Evolutionary conservation across 192 early-diverging fungal genomes (phyloP), one percentile per base, ranked within the genome.

Genomic region (Powellomyces hirtus): DNA sequence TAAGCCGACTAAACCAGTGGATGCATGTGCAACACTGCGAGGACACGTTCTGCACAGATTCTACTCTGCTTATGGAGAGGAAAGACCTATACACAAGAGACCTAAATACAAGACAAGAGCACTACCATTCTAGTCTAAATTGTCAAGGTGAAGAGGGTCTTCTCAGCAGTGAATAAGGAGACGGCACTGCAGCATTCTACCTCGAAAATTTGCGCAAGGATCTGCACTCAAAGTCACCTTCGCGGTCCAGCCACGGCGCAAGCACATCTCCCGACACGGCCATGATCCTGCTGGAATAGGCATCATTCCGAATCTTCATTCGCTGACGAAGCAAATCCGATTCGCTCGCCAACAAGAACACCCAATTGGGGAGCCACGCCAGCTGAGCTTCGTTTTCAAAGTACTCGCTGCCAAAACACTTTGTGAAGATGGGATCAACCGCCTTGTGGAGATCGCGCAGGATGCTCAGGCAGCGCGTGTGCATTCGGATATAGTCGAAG

Each of bases 401-500:
- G 31, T 63, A 63, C 8, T 22, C 45, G 3, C 1, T 1, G 13
- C 62, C 62, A 45, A 46, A 3, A 14, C 8, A 44, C 2, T 26
- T 1, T 1, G 5, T 8, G 42, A 63, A 63, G 20, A 2, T 29
- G 31, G 38, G 16, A 31, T 63, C 42, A 11, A 63, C 7, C 8
- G 1, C 40, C 20, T 3, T 31, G 20, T 49, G 42, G 8, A 63
- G 30, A 7, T 42, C 42, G 42, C 62, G 62, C 13, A 63, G 42
- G 1, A 63, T 2, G 2, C 5, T 10, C 42, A 49, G 4, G 27
- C 62, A 63, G 6, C 62, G 62, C 1, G 13, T 49, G 45, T 63
- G 62, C 42, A 63, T 42, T 1, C 30, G 30, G 13, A 63, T 63
- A 33, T 63, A 63, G 45, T 63, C 62, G 33, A 63, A 63, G 5